These are phyloP conservation scores for Neurospora sp. DNA, from an alignment of 495 filamentous ascomycete species.

Conservation along the genomic window DNA sequence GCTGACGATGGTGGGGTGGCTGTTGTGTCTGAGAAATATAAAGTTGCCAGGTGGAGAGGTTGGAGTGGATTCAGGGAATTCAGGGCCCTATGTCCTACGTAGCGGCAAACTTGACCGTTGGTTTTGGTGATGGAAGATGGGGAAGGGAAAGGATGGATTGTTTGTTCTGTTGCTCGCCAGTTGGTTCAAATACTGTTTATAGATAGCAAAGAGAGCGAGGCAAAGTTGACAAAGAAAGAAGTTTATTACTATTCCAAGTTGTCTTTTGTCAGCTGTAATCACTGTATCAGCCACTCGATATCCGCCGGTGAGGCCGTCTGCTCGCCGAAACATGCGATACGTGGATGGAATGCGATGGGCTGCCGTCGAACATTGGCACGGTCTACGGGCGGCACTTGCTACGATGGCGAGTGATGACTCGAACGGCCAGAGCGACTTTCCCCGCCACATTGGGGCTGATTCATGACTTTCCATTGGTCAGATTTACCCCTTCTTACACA, in stretches of 20 bases:
- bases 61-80: background rate
- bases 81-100: background rate
- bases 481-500: background rate
- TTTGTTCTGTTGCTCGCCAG: background rate
- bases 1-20: background rate
- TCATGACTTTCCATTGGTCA: background rate
- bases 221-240: background rate
- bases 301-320: background rate
- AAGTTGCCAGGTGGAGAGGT: conserved; percentile 3
- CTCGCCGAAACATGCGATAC: background rate
- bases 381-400: background rate
- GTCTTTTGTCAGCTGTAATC: background rate
- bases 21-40: conserved; percentile 1
- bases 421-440: conserved; percentile 15
- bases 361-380: conserved; percentile 19
- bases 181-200: background rate
- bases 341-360: conserved; percentile 20
- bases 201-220: background rate
- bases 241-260: background rate
- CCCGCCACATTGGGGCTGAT: conserved; percentile 19
- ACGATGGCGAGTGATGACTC: conserved; percentile 14
- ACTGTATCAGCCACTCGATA: background rate
- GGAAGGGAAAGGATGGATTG: background rate
- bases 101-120: background rate
- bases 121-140: background rate